A percentile compares a stretch with the other conserved stretches of the same genome.
phyloP scores from a whole-genome alignment of 148 eudicot species.

The Pharnaceum exiguum region DNA sequence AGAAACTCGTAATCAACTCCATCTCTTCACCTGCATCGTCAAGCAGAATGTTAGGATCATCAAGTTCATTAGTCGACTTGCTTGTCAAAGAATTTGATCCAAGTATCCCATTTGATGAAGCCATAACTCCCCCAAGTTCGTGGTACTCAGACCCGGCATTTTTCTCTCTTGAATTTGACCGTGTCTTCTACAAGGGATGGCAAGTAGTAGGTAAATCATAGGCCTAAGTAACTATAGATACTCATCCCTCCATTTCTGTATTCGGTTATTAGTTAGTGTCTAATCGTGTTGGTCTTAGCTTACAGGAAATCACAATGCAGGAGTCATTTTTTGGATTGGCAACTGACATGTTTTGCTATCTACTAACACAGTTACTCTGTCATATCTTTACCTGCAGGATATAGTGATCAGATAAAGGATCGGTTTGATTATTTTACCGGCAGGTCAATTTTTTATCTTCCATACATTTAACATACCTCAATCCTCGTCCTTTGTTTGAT shows the following conservation, averaged over 20 bases:
- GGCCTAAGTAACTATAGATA: too few relatives aligned
- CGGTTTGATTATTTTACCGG: slow-evolving; percentile 72
- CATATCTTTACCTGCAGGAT: slow-evolving; percentile 40
- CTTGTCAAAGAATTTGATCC: slow-evolving; percentile 61
- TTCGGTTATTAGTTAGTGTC: too few relatives aligned
- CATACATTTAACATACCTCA: not conserved
- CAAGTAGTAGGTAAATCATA: slow-evolving; percentile 91
- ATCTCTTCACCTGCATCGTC: too few relatives aligned
- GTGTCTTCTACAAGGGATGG: slow-evolving; percentile 82
- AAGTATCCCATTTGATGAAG: slow-evolving; percentile 69
- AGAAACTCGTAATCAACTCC: too few relatives aligned
- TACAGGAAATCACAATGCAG: too few relatives aligned
- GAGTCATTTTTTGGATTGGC: too few relatives aligned
- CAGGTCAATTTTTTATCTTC: slow-evolving; percentile 36
- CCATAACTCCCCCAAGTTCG: slow-evolving; percentile 76
- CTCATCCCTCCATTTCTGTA: not conserved
- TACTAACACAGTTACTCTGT: too few relatives aligned
- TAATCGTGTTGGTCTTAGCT: too few relatives aligned
- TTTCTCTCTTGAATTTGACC: slow-evolving; percentile 62
- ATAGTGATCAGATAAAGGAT: slow-evolving; percentile 59
- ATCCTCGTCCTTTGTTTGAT: not conserved
- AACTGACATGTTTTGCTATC: too few relatives aligned
- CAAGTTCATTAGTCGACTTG: too few relatives aligned
- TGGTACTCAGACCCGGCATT: slow-evolving; percentile 80
- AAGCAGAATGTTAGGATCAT: too few relatives aligned